Conservation (phyloP, 1,284 basidiomycete genomes). For the Vanrija pseudolonga region DNA sequence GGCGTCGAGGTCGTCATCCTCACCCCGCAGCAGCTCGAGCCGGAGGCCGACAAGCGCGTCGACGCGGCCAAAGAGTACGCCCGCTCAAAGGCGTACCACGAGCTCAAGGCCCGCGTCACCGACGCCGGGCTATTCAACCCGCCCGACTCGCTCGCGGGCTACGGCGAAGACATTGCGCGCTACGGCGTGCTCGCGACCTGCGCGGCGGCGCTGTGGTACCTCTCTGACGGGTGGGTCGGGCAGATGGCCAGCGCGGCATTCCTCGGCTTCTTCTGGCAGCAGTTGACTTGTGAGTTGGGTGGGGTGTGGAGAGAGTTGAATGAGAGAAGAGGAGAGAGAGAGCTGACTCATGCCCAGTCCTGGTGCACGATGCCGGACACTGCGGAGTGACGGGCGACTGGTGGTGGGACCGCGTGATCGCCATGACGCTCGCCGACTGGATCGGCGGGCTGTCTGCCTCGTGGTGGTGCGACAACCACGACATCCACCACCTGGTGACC, state of each 20-base stretch:
- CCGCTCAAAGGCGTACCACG: slow-evolving; percentile 75
- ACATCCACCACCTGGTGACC: slow-evolving; percentile 93
- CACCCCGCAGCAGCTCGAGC: slow-evolving; percentile 37
- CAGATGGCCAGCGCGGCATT: slow-evolving; percentile 68
- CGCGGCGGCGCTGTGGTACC: slow-evolving; percentile 30
- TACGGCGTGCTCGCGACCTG: slow-evolving; percentile 1
- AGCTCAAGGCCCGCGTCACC: slow-evolving; percentile 69
- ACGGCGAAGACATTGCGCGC: slow-evolving; percentile 79
- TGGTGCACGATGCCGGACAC: slow-evolving; percentile 92
- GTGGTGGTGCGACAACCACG: slow-evolving; percentile 99
- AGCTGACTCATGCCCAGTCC: slow-evolving; percentile 50
- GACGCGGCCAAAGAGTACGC: slow-evolving; percentile 60
- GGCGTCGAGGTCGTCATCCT: slow-evolving; percentile 18
- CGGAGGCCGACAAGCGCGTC: slow-evolving; percentile 56
- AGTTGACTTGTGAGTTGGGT: slow-evolving; percentile 60
- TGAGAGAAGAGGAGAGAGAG: not conserved
- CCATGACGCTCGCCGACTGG: slow-evolving; percentile 67
- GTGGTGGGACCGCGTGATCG: slow-evolving; percentile 73
- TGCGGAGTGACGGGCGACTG: slow-evolving; percentile 88
- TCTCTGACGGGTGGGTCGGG: slow-evolving; percentile 36
- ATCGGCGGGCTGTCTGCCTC: slow-evolving; percentile 89
- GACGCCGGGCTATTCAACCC: slow-evolving; percentile 81
- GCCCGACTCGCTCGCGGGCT: slow-evolving; percentile 72
- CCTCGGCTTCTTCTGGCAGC: slow-evolving; percentile 90
- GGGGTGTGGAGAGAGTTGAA: no score